These are phyloP conservation scores for Exophiala bonariae DNA, from an alignment of 2,329 filamentous ascomycete species.

Conservation along the genomic window DNA sequence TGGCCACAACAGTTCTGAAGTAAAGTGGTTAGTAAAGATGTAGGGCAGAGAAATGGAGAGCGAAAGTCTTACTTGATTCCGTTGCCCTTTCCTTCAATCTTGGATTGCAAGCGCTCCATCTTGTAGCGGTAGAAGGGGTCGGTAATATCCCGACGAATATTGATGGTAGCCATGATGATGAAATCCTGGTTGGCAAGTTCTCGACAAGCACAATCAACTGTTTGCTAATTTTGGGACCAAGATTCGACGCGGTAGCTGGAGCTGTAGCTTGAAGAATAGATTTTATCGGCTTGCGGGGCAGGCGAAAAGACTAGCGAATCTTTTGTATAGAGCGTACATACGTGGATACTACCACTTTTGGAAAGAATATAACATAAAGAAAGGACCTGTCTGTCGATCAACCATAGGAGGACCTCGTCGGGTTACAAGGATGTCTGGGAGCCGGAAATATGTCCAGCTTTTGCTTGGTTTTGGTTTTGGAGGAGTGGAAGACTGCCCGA, in stretches of 20 bases:
- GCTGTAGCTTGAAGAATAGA: conserved; percentile 17
- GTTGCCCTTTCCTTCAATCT: conserved; percentile 99
- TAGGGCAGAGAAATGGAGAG: not conserved
- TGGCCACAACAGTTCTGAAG: conserved; percentile 77
- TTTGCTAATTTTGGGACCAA: conserved; percentile 8
- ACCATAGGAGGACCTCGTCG: conserved; percentile 82
- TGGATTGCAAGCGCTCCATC: conserved; percentile 98
- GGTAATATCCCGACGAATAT: conserved; percentile 73
- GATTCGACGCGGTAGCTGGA: too few species aligned
- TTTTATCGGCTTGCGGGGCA: conserved; percentile 25
- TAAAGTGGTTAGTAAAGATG: conserved; percentile 3
- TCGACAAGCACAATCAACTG: conserved; percentile 6
- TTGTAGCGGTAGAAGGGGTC: conserved; percentile 99
- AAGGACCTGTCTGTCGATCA: conserved; percentile 54
- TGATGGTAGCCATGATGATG: conserved; percentile 92
- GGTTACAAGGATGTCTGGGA: conserved; percentile 89
- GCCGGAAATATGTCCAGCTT: conserved; percentile 97
- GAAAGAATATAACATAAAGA: conserved; percentile 29
- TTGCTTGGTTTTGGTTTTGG: conserved; percentile 89
- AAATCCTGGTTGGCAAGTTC: conserved; percentile 30
- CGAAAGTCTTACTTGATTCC: conserved; percentile 75
- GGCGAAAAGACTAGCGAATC: conserved; percentile 41
- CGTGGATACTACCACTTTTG: conserved; percentile 39
- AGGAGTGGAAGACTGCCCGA: conserved; percentile 94
- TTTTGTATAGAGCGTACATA: conserved; percentile 60